A percentile compares a stretch with the other conserved stretches of the same genome.
Evolutionary conservation across 1,139 yeast species (phyloP).

Genomic region (Hyphopichia wangnamkhiaoensis): DNA sequence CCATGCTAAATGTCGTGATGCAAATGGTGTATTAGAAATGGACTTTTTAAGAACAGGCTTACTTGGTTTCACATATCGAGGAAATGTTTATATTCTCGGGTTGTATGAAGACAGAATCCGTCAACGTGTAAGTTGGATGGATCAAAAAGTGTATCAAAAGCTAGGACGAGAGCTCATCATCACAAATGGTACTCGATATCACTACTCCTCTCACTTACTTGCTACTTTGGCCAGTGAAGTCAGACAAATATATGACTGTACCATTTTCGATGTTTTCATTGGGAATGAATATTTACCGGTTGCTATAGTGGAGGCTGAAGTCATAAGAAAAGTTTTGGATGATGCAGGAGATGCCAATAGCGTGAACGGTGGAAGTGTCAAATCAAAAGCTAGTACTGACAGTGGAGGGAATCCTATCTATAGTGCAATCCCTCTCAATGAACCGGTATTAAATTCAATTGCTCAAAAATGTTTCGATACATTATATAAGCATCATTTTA

Average conservation of each 20-base stretch:
- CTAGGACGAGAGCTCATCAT: conserved; percentile 31
- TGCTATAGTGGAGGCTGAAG: conserved; percentile 82
- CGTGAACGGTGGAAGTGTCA: conserved; percentile 10
- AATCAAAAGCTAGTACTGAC: conserved; percentile 10
- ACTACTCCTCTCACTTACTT: conserved; percentile 82
- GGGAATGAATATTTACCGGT: conserved; percentile 87
- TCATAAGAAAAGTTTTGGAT: conserved; percentile 49
- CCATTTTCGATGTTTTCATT: conserved; percentile 84
- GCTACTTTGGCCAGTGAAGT: conserved; percentile 82
- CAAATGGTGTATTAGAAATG: conserved; percentile 65
- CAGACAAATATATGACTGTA: conserved; percentile 82
- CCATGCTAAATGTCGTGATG: conserved; percentile 78
- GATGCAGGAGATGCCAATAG: conserved; percentile 18
- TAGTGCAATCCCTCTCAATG: conserved; percentile 50
- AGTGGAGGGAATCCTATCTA: conserved; percentile 16
- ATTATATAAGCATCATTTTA: conserved; percentile 67
- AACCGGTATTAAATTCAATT: conserved; percentile 64
- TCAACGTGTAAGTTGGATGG: conserved; percentile 69
- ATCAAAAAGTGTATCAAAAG: conserved; percentile 42
- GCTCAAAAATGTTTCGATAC: conserved; percentile 76
- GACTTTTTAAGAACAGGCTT: conserved; percentile 89
- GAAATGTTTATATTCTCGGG: conserved; percentile 86
- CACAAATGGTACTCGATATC: conserved; percentile 56
- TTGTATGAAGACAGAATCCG: conserved; percentile 88
- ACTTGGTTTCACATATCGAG: conserved; percentile 83